Base-by-base conservation (phyloP, 2,329 filamentous ascomycete species). In the Arthrobotrys megalospora region DNA sequence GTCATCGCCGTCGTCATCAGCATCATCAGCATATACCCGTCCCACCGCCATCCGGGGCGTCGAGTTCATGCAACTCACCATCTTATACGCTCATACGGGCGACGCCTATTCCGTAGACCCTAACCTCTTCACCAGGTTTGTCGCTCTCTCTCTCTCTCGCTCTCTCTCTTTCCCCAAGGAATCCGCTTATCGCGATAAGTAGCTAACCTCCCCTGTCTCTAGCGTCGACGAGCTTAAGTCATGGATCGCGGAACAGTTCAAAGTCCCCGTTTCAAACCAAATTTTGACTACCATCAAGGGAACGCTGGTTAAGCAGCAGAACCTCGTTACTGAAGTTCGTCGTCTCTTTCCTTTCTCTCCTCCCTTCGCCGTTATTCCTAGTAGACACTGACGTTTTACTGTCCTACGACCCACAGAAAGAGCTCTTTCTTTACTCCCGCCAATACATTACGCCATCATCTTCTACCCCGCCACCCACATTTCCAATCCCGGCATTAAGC, bases 341-440 rank as follows among this genome's bases (percentile, higher is more conserved):
- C 47, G 86, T 84, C 43, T 47, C 41, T 62, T 76, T 11, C 8
- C 63, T 55, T 16, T 24, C 19, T 45, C 43, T 7, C n/a, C 10
- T 19, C 43, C 24, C 6, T 43, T 45, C 24, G n/a, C 16, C 48
- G 41, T 38, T 14, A 34, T n/a, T 48, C 14, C n/a, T 71, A 14
- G 10, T 36, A 60, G 78, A 53, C 81, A 58, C 41, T 43, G 53
- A 52, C 16, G 55, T 24, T 19, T 48, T 60, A 11, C 4, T 36
- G 50, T 53, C 67, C 36, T 28, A 28, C 24, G 24, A 28, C 5
- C 24, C 24, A 32, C 81, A 96, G 91, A 92, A 90, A 81, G 94
- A 98, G 84, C 90, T 99, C 72, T 98, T 92, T 83, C 90, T 98
- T 65, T 99, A 97, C 85, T 94, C 97, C 84, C 92, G 94, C 79